Evolutionary conservation across 2,329 filamentous ascomycete genomes (phyloP), one percentile per base, ranked within the genome.

Genomic region (Daldinia sp.): DNA sequence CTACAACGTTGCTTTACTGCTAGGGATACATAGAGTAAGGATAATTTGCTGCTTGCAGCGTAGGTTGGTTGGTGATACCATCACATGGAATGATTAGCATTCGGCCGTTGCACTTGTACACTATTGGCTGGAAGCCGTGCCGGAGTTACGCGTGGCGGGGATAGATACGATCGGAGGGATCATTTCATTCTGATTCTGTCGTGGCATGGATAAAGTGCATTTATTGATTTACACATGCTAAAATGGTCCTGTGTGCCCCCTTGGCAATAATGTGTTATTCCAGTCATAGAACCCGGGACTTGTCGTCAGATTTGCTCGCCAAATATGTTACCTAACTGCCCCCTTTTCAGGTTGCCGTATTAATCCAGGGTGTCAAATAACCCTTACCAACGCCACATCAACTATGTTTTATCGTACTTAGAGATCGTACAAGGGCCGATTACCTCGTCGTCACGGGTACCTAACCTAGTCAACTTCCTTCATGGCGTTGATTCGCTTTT

Each of bases 401-500:
- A 67, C 69, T 72, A 72, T 63, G 69, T 51, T n/a, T 63, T 59
- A 60, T 73, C 60, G 51, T 61, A 58, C 63, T 51, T n/a, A 69
- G 69, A 63, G 59, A 67, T 66, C 68, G 71, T 73, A 72, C 69
- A 72, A 59, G 65, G 63, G 55, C 55, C 53, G 37, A 56, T 58
- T 26, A 68, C 63, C 48, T 48, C 56, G 60, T 53, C 30, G 55
- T 39, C 51, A 55, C 48, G 51, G 61, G 56, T 30, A 48, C 48
- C 46, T 72, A 74, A 48, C 48, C 46, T 72, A 74, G 62, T 74
- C 69, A 46, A 60, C 74, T 56, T 88, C 85, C 42, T 88, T 85
- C 71, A 87, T 80, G 9, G 82, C 79, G 75, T 87, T 86, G 79
- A 89, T 88, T 71, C 85, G 84, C 78, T 90, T 90, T 82, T 96